Evolutionary conservation across 1,284 basidiomycete species (phyloP).

Genomic region (Takashimella tepidaria): DNA sequence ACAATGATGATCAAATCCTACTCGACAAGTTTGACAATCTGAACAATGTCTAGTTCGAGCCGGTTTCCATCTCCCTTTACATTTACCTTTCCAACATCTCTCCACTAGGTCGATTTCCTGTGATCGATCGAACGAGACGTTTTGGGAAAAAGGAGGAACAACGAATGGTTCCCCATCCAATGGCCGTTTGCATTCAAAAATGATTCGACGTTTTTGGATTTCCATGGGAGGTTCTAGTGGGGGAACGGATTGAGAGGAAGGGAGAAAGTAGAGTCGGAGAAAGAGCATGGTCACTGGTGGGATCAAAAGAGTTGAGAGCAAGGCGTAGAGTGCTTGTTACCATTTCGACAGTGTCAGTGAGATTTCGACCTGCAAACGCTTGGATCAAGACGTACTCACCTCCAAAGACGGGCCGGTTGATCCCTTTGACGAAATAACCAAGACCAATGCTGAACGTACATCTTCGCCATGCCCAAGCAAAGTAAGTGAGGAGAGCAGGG

Average conservation of each 20-base stretch:
- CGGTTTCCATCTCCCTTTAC: conserved; percentile 38
- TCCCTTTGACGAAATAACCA: no score
- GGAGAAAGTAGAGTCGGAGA: conserved; percentile 39
- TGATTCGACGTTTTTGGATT: conserved; percentile 8
- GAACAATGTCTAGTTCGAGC: conserved; percentile 41
- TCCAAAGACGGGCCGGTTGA: no score
- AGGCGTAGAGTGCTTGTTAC: conserved; percentile 18
- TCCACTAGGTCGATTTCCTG: conserved; percentile 15
- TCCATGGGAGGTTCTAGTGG: conserved; percentile 20
- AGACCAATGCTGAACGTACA: conserved; percentile 18
- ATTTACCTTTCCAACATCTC: conserved; percentile 26
- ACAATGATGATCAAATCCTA: conserved; percentile 44
- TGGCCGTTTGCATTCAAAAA: conserved; percentile 33
- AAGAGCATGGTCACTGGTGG: conserved; percentile 19
- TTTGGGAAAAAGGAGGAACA: neutral
- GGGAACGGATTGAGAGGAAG: conserved; percentile 25
- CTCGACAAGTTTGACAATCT: conserved; percentile 38
- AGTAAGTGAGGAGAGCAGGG: conserved; percentile 35
- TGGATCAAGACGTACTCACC: neutral
- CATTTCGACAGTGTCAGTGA: neutral
- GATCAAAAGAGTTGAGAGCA: conserved; percentile 17
- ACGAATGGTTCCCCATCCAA: neutral
- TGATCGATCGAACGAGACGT: neutral
- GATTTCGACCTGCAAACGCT: neutral
- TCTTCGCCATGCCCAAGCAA: conserved; percentile 23